phyloP scores from a whole-genome alignment of 2,329 filamentous ascomycete species.

The Elsinoe australis region DNA sequence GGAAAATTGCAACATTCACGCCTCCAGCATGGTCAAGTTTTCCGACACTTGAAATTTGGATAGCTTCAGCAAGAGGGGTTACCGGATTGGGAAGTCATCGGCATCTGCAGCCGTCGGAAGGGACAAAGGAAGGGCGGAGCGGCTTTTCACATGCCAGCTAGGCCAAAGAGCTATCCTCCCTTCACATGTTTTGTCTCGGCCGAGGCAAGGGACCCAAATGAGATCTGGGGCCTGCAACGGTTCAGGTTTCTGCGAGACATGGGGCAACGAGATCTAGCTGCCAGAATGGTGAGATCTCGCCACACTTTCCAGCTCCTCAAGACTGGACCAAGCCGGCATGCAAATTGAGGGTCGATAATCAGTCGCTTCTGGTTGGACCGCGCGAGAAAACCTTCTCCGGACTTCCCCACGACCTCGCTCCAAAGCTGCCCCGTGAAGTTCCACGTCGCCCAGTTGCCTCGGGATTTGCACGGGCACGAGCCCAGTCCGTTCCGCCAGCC shows the following conservation, averaged over 20 bases:
- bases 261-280: constrained; percentile 15
- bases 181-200: constrained; percentile 13
- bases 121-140: neutral
- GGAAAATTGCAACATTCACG: too few species aligned
- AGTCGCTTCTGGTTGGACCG: too few species aligned
- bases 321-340: too few species aligned
- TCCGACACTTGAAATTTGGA: neutral
- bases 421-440: constrained; percentile 4
- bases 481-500: too few species aligned
- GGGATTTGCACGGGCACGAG: neutral
- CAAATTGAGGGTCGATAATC: too few species aligned
- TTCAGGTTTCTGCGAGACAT: neutral
- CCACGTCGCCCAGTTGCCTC: constrained; percentile 14
- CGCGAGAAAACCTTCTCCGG: constrained; percentile 13
- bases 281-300: constrained; percentile 11
- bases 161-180: neutral
- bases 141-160: constrained; percentile 6
- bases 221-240: neutral
- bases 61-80: neutral
- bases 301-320: constrained; percentile 2
- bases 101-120: neutral
- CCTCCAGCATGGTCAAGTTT: neutral
- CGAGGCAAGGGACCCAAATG: neutral
- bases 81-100: neutral
- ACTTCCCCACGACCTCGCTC: constrained; percentile 6